Conservation (phyloP, 305 asterid species). For the Withania somnifera region DNA sequence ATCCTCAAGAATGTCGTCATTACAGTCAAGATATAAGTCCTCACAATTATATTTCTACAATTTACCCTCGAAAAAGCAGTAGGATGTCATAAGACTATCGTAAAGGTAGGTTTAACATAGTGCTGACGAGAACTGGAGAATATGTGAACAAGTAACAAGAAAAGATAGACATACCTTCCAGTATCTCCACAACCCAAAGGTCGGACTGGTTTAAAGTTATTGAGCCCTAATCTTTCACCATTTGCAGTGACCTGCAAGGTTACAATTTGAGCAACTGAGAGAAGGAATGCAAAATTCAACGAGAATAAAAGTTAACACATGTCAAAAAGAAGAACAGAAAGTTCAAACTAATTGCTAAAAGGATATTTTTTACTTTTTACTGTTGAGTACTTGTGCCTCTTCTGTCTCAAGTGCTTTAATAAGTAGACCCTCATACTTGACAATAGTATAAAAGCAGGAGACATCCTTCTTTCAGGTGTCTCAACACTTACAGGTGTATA, state of each 20-base stretch:
- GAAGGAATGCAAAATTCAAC: slow-evolving; percentile 4
- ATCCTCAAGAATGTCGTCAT: background rate
- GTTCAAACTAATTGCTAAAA: background rate
- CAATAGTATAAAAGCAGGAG: background rate
- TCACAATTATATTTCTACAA: background rate
- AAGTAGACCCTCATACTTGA: background rate
- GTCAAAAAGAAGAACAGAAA: background rate
- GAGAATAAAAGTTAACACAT: background rate
- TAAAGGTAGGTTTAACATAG: background rate
- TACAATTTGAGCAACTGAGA: background rate
- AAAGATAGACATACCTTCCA: slow-evolving; percentile 51
- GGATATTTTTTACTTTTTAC: background rate
- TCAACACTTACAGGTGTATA: background rate
- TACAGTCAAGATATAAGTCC: background rate
- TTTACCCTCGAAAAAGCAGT: background rate
- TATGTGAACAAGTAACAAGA: background rate
- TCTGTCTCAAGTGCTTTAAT: background rate
- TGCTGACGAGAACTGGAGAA: background rate
- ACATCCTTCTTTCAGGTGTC: background rate
- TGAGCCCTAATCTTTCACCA: slow-evolving; percentile 73
- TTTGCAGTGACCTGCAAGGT: slow-evolving; percentile 46
- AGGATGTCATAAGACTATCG: background rate
- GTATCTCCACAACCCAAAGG: slow-evolving; percentile 99
- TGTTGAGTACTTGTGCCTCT: background rate
- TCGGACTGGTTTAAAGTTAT: slow-evolving; percentile 81